Evolutionary conservation across 1,284 basidiomycete genomes (phyloP).

Genomic region (Leccinum brunneo-olivaceum): DNA sequence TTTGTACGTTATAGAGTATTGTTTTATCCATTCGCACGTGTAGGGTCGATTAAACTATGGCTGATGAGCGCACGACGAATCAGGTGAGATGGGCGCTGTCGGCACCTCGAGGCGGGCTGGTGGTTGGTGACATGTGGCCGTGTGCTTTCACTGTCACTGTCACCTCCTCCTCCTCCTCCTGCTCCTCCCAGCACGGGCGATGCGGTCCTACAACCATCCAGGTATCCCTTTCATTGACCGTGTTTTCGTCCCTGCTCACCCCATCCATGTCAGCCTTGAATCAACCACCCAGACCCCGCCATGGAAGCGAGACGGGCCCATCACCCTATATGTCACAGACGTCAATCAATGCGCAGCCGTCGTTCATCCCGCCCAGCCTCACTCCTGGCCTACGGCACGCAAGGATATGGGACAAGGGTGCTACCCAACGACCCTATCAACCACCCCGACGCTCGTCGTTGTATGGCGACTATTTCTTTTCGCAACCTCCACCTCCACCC

Average conservation of each 20-base stretch:
- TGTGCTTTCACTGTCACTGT: constrained; percentile 1
- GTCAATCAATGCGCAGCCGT: background rate
- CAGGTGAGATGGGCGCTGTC: constrained; percentile 24
- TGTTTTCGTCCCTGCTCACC: constrained; percentile 1
- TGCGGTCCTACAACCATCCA: constrained; percentile 29
- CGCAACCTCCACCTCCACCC: constrained; percentile 26
- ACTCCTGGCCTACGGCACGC: constrained; percentile 22
- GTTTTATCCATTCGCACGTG: constrained; percentile 6
- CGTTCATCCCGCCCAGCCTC: constrained; percentile 24
- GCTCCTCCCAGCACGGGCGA: constrained; percentile 1
- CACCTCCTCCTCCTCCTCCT: background rate
- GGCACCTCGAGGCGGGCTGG: background rate
- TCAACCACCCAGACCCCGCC: constrained; percentile 18
- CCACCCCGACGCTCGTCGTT: constrained; percentile 18
- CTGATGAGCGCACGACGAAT: constrained; percentile 1
- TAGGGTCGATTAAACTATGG: background rate
- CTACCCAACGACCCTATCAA: constrained; percentile 6
- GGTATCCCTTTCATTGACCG: constrained; percentile 13
- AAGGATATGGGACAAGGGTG: constrained; percentile 20
- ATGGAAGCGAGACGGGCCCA: constrained; percentile 17
- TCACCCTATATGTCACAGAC: constrained; percentile 2
- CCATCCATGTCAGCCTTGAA: constrained; percentile 14
- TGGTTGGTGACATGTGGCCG: constrained; percentile 10
- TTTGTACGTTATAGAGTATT: constrained; percentile 41
- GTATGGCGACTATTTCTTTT: constrained; percentile 29